Evolutionary conservation across 345 rosid genomes (phyloP).

Genomic region (Cardamine occulta): DNA sequence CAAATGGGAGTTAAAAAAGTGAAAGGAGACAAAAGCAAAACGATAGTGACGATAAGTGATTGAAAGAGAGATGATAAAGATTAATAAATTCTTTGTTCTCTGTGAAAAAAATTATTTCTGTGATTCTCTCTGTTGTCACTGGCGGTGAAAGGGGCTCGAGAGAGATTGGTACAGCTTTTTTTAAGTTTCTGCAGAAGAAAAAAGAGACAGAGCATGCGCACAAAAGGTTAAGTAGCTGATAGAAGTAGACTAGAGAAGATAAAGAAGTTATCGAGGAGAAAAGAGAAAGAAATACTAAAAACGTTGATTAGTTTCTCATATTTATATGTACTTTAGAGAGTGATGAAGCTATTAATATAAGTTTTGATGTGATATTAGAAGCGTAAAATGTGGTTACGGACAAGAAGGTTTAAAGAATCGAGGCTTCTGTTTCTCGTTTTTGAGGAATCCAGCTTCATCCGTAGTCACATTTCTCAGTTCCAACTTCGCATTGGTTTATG

Average conservation of each 20-base stretch:
- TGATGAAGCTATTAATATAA: not conserved
- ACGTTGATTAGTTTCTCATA: not conserved
- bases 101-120: constrained; percentile 18
- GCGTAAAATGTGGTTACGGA: constrained; percentile 28
- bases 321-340: not conserved
- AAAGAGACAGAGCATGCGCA: constrained; percentile 42
- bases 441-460: constrained; percentile 40
- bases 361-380: constrained; percentile 6
- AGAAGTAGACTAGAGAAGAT: constrained; percentile 19
- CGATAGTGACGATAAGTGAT: constrained; percentile 29
- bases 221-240: constrained; percentile 39
- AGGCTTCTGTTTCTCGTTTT: constrained; percentile 43
- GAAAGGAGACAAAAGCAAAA: constrained; percentile 39
- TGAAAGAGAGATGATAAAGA: constrained; percentile 29
- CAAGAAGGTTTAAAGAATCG: constrained; percentile 28
- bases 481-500: constrained; percentile 34
- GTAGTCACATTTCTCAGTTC: constrained; percentile 39
- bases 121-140: constrained; percentile 42
- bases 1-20: constrained; percentile 21
- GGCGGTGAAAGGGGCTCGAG: constrained; percentile 48
- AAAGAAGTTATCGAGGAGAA: not conserved
- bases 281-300: not conserved
- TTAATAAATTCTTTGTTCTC: no score
- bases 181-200: not conserved
- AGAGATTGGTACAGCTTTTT: constrained; percentile 40